Conservation (phyloP, 2,329 filamentous ascomycete species). For the Colletotrichum lupini region DNA sequence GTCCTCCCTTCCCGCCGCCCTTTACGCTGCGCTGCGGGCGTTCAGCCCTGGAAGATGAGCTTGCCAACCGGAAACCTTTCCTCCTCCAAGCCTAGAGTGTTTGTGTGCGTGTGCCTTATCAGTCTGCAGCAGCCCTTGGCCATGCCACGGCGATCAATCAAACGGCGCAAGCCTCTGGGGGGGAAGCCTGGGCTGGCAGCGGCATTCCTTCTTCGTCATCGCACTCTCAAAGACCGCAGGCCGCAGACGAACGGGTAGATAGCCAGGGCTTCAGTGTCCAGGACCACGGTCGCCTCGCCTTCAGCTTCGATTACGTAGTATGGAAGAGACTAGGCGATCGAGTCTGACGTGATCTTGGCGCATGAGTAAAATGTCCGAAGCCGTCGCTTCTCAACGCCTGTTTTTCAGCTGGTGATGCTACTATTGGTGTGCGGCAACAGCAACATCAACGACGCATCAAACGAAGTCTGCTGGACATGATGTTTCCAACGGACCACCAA, state of each 20-base stretch:
- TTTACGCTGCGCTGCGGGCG: constrained; percentile 24
- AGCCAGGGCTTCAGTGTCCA: constrained; percentile 8
- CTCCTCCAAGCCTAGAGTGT: background rate
- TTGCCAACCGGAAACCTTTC: background rate
- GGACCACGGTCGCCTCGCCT: constrained; percentile 25
- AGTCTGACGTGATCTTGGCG: background rate
- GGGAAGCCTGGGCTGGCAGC: constrained; percentile 10
- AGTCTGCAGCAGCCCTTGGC: constrained; percentile 24
- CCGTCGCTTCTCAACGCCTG: background rate
- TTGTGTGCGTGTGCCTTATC: constrained; percentile 14
- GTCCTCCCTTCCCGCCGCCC: background rate
- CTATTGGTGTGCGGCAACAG: background rate
- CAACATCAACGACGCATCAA: background rate
- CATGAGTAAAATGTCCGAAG: background rate
- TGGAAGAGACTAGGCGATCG: background rate
- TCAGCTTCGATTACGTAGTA: background rate
- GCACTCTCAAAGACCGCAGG: background rate
- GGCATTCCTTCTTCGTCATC: constrained; percentile 6
- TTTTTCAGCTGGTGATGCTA: background rate
- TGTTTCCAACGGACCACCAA: background rate
- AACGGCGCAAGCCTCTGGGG: constrained; percentile 8
- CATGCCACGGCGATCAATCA: constrained; percentile 24
- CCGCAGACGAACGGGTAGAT: background rate
- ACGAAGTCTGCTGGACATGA: background rate
- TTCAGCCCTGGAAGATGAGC: constrained; percentile 24